Percentiles rank a stretch among this genome's conserved stretches.
Evolutionary conservation across 768 basidiomycete genomes (phyloP).

Genomic region (Panaeolus papilionaceus): DNA sequence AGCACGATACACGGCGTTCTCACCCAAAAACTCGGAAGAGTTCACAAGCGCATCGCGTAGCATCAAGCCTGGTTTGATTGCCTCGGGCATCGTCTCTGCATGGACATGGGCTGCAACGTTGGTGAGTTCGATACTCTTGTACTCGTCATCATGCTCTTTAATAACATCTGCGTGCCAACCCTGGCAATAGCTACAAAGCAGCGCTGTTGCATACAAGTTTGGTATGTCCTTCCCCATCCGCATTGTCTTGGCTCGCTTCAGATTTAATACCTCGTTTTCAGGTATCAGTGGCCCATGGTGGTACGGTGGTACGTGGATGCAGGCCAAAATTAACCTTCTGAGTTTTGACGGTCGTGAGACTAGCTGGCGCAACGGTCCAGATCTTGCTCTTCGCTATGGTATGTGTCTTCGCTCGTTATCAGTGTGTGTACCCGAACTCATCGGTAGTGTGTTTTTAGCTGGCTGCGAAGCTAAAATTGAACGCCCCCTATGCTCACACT

Average conservation of each 20-base stretch:
- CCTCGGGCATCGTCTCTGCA: slow-evolving; percentile 90
- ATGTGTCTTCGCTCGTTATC: slow-evolving; percentile 18
- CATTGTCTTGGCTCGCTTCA: not conserved
- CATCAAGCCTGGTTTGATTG: slow-evolving; percentile 91
- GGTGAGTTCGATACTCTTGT: slow-evolving; percentile 38
- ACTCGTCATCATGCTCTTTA: not conserved
- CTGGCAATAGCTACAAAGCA: slow-evolving; percentile 65
- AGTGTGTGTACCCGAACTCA: not conserved
- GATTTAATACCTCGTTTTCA: slow-evolving; percentile 21
- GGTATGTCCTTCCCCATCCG: slow-evolving; percentile 40
- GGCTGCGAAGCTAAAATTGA: slow-evolving; percentile 90
- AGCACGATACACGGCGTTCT: slow-evolving; percentile 82
- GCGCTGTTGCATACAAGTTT: slow-evolving; percentile 85
- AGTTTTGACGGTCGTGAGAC: not conserved
- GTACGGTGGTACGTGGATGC: slow-evolving; percentile 60
- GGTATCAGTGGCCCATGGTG: slow-evolving; percentile 88
- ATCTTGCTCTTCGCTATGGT: slow-evolving; percentile 90
- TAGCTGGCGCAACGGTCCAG: slow-evolving; percentile 85
- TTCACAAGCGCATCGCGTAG: slow-evolving; percentile 83
- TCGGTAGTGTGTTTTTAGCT: slow-evolving; percentile 49
- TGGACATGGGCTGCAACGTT: slow-evolving; percentile 92
- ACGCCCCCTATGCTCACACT: slow-evolving; percentile 88
- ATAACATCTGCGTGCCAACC: not conserved
- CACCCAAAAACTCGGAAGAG: slow-evolving; percentile 81
- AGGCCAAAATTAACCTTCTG: not conserved